Conservation (phyloP, 768 basidiomycete species). For the Auricularia sp. region DNA sequence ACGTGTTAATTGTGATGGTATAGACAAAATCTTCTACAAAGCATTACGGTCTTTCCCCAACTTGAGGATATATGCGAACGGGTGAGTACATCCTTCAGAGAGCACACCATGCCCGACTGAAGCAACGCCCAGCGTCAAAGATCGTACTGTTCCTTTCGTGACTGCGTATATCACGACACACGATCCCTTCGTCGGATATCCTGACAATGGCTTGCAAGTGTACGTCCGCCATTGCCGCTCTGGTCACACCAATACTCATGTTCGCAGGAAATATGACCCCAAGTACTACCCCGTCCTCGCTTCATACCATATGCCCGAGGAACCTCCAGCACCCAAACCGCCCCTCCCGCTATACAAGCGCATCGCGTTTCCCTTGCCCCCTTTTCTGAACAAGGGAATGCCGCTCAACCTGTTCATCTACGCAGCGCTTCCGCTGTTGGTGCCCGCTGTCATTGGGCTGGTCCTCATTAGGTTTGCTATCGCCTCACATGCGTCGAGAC, state of each 20-base stretch:
- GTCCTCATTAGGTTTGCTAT: slow-evolving; percentile 47
- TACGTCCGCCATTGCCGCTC: slow-evolving; percentile 21
- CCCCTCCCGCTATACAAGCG: slow-evolving; percentile 25
- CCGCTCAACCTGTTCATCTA: slow-evolving; percentile 58
- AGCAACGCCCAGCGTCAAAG: slow-evolving; percentile 41
- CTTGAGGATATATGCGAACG: slow-evolving; percentile 73
- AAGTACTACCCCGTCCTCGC: slow-evolving; percentile 48
- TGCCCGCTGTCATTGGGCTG: slow-evolving; percentile 49
- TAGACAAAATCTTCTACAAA: slow-evolving; percentile 68
- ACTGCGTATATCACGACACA: slow-evolving; percentile 61
- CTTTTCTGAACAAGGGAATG: slow-evolving; percentile 46
- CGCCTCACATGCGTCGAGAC: slow-evolving; percentile 47
- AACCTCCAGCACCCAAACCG: slow-evolving; percentile 29
- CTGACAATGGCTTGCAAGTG: slow-evolving; percentile 52
- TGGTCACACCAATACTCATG: not conserved
- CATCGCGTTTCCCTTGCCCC: slow-evolving; percentile 41
- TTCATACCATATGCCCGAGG: slow-evolving; percentile 35
- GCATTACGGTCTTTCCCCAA: slow-evolving; percentile 56
- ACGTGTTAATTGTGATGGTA: not conserved
- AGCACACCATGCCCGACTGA: not conserved
- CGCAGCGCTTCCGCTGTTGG: slow-evolving; percentile 47
- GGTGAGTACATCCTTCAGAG: slow-evolving; percentile 31
- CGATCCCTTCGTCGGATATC: slow-evolving; percentile 54
- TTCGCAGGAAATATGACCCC: slow-evolving; percentile 42
- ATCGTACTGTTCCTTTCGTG: slow-evolving; percentile 72